Conservation (phyloP, 163 green algal genomes). For the Coccomyxa subellipsoidea region DNA sequence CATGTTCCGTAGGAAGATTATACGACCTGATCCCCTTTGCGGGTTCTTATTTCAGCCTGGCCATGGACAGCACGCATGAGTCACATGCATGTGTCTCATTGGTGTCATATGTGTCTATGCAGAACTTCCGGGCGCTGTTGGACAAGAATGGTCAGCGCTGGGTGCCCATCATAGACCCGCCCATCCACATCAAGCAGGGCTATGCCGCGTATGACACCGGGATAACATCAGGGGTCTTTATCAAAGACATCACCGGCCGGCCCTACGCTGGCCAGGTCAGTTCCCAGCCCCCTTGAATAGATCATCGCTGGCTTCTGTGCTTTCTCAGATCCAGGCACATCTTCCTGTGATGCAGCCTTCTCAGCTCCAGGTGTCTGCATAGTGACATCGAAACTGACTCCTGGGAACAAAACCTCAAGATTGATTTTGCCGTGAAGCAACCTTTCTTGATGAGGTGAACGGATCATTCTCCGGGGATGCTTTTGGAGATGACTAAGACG, state of each 20-base stretch:
- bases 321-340: too few species aligned
- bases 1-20: too few species aligned
- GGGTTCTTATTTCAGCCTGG: too few species aligned
- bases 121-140: slow-evolving; percentile 49
- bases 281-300: neutral
- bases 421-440: too few species aligned
- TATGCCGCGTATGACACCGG: slow-evolving; percentile 68
- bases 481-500: too few species aligned
- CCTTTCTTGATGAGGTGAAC: too few species aligned
- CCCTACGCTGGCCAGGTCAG: slow-evolving; percentile 66
- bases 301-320: neutral
- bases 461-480: too few species aligned
- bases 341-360: too few species aligned
- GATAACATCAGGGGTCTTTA: slow-evolving; percentile 54
- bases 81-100: neutral
- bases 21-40: too few species aligned
- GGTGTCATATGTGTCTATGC: neutral
- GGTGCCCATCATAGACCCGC: slow-evolving; percentile 72
- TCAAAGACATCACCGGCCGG: slow-evolving; percentile 52
- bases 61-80: neutral
- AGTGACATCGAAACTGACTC: too few species aligned
- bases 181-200: slow-evolving; percentile 49
- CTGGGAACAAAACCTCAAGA: too few species aligned
- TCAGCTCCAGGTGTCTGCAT: too few species aligned
- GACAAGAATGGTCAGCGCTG: slow-evolving; percentile 53